Evolutionary conservation across 352 stramenopile genomes (phyloP), one percentile per base, ranked within the genome.

Genomic region (Globisporangium heterothallicum): DNA sequence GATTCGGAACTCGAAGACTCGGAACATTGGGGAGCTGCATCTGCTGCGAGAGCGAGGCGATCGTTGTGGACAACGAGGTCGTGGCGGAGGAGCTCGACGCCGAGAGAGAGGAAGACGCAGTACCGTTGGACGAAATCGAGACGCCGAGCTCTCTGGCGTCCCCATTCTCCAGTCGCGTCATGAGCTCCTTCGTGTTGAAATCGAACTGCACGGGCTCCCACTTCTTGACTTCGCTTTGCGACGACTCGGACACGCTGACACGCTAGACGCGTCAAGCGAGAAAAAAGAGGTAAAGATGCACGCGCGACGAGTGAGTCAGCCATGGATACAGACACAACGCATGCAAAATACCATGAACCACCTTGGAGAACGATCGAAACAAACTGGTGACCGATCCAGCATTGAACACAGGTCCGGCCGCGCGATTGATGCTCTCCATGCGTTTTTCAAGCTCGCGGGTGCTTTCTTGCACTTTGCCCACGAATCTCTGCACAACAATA

Each of bases 361-460:
- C 81, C 74, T 88, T 90, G 22, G 84, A 75, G 34, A 92, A 70
- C 10, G 73, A 86, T 14, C 78, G 74, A 36, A 92, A 58, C 26
- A 78, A 67, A 43, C 68, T 86, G 14, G 84, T 65, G 35, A 86
- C 76, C 16, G 62, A 65, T 13, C 60, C 67, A 18, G 70, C 59
- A 34, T 82, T 78, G 40, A 92, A 88, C n/a, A 90, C 64, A 13
- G 78, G 64, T 5, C 62, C 66, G 7, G 78, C 72, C 4, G 66
- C 71, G 26, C 75, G 77, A 26, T 54, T 68, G 44, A 84, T 70
- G 36, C 49, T 68, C 26, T 90, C 78, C 43, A 69, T 70, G 21
- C 74, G 78, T 56, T 74, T 72, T 56, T 92, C 81, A 4, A 92
- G 66, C 46, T 83, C 75, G 26, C 66, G 68, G 16, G 81, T 84